Evolutionary conservation across 2,329 filamentous ascomycete species (phyloP), one percentile per base, ranked within the genome.

Genomic region (Penicillium decumbens): DNA sequence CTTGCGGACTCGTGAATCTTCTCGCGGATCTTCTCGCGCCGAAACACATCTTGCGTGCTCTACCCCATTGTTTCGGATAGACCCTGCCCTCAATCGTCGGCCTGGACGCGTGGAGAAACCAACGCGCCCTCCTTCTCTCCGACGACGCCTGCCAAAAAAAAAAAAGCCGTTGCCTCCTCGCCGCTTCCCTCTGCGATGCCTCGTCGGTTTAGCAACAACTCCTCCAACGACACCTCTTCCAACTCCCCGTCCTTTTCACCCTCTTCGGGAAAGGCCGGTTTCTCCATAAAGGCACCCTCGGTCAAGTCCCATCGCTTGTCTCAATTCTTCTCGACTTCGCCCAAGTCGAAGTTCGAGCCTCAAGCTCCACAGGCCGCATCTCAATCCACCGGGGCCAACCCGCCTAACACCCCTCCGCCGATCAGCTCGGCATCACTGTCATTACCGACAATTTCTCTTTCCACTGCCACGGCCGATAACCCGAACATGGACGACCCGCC

Each of bases 361-460:
- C 68, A 71, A 59, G 64, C 65, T 55, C 75, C 76, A 54, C 75
- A 77, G 44, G 77, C 82, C 50, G 79, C 83, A 44, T 80, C 88
- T 64, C 83, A 87, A 62, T 80, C 83, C 51, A 80, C 89, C 41
- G 78, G 86, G 69, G 77, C 52, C 66, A 74, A 57, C 63, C 66
- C 61, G 68, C 70, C 44, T 76, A 80, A 44, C 79, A 53, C 60
- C 29, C 59, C 83, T 35, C 79, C 81, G 50, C 80, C 83, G 54
- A 85, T 89, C 64, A 84, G 83, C 56, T 80, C 83, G 50, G 80
- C 89, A 37, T 85, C 87, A 50, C 75, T 91, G 56, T 88, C 89
- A 41, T 77, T 96, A 62, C 92, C 92, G 33, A 92, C 87, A 46
- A 96, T 97, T 65, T 95, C 89, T 37, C 80, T 97, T 49, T 95